A percentile compares a stretch with the other conserved stretches of the same genome.
Evolutionary conservation across 2,329 filamentous ascomycete species (phyloP).

Genomic region (Epichloe sibirici): DNA sequence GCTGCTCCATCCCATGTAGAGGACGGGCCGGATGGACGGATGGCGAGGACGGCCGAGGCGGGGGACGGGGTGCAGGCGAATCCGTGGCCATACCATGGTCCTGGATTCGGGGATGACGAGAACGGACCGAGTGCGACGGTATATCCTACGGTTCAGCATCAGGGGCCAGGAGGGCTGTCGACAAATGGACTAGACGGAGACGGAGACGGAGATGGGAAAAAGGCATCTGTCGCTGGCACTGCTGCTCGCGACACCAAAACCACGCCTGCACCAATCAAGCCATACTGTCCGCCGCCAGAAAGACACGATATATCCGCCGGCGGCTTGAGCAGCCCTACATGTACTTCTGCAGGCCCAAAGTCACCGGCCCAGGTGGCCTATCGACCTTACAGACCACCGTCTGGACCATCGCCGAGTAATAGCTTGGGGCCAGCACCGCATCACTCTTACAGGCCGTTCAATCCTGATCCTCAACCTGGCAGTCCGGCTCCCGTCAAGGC

Average conservation of each 20-base stretch:
- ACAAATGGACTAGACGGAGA: not conserved
- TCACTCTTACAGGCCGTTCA: conserved; percentile 10
- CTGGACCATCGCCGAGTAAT: conserved; percentile 2
- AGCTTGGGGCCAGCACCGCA: conserved; percentile 8
- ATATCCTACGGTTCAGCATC: not conserved
- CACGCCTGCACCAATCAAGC: conserved; percentile 14
- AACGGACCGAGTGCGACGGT: conserved; percentile 4
- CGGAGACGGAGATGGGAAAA: too few relatives aligned
- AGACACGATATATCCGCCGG: not conserved
- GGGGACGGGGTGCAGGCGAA: conserved; percentile 11
- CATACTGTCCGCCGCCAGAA: conserved; percentile 14
- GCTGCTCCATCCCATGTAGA: conserved; percentile 6
- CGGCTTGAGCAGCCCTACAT: not conserved
- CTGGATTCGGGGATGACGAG: conserved; percentile 6
- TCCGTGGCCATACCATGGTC: conserved; percentile 22
- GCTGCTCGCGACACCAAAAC: conserved; percentile 5
- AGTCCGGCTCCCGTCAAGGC: not conserved
- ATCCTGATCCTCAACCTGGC: not conserved
- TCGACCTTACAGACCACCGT: conserved; percentile 17
- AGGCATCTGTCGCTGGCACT: not conserved
- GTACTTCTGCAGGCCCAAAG: not conserved
- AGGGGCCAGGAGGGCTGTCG: not conserved
- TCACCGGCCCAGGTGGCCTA: conserved; percentile 11
- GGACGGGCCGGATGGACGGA: conserved; percentile 4
- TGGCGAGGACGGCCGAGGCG: not conserved